Evolutionary conservation across 2,329 filamentous ascomycete species (phyloP), one percentile per base, ranked within the genome.

Genomic region (Xylariaceae sp.): DNA sequence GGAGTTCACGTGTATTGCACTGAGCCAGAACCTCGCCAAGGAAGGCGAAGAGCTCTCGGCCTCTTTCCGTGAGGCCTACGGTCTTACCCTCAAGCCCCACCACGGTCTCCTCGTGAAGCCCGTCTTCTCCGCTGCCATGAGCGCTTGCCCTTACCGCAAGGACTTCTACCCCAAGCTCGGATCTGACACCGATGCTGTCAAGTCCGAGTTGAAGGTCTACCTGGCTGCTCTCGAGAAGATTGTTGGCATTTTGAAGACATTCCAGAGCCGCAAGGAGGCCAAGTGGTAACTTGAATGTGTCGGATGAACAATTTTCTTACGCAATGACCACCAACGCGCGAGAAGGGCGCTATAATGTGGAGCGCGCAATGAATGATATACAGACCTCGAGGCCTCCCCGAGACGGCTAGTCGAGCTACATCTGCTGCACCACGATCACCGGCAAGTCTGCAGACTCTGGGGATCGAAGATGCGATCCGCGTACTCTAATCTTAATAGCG

Each of bases 81-180:
- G 82, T 73, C 80, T 79, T 69, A 97, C 93, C 53, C 88, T 99
- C 70, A 96, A 96, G 80, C 89, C 89, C 30, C 87, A 96, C 80
- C 94, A 99, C 81, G 86, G 82, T 72, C 92, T 96, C 76, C 69
- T 97, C 64, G 79, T 97, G 70, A 96, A 96, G 82, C 91, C 91
- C 62, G 82, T 97, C 72, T 97, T 97, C 83, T 89, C 83, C 68
- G 88, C 92, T 63, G 93, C 93, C 73, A 96, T 99, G 92, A 84
- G 85, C 68, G 92, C 92, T 15, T 93, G 89, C 67, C 94, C 94
- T 1, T 96, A 97, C 82, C 86, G 93, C 67, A 90, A 90, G 74
- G 90, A 93, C 76, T 97, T 99, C 73, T 97, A 97, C 74, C 77
- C 77, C 65, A 96, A 97, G 83, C 81, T 99, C 49, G 92, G 89